Percentiles rank a stretch among this genome's conserved stretches.
phyloP scores from a whole-genome alignment of 2,329 filamentous ascomycete species.

The Botryotinia calthae region DNA sequence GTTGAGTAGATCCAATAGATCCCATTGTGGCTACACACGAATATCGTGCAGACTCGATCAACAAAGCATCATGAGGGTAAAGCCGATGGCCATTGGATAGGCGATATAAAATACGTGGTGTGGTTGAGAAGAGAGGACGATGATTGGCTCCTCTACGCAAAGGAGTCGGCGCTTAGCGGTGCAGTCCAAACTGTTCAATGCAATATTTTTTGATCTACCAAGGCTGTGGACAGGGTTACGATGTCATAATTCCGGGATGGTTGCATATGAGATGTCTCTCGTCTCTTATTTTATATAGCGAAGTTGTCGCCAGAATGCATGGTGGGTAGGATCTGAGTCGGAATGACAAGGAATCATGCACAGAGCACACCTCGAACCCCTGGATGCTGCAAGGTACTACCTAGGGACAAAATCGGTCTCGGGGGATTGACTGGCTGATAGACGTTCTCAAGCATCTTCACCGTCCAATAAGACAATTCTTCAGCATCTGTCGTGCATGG shows the following conservation, averaged over 20 bases:
- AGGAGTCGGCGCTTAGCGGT: constrained; percentile 19
- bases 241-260: neutral
- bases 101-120: neutral
- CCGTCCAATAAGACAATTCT: neutral
- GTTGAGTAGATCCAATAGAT: constrained; percentile 9
- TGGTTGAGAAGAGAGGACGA: neutral
- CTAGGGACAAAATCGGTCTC: neutral
- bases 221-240: constrained; percentile 10
- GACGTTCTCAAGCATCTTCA: neutral
- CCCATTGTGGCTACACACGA: neutral
- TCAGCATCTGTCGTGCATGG: neutral
- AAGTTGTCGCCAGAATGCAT: constrained; percentile 2
- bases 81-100: neutral
- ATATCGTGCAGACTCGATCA: neutral
- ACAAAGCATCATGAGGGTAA: neutral
- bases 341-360: neutral
- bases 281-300: neutral
- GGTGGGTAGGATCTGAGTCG: neutral
- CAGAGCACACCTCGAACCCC: constrained; percentile 2
- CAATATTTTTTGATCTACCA: neutral
- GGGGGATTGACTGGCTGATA: neutral
- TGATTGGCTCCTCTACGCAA: neutral
- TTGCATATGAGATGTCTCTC: neutral
- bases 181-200: neutral
- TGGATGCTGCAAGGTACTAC: constrained; percentile 7